phyloP scores from a whole-genome alignment of 2,329 filamentous ascomycete genomes.

The Cladosporium sp. region DNA sequence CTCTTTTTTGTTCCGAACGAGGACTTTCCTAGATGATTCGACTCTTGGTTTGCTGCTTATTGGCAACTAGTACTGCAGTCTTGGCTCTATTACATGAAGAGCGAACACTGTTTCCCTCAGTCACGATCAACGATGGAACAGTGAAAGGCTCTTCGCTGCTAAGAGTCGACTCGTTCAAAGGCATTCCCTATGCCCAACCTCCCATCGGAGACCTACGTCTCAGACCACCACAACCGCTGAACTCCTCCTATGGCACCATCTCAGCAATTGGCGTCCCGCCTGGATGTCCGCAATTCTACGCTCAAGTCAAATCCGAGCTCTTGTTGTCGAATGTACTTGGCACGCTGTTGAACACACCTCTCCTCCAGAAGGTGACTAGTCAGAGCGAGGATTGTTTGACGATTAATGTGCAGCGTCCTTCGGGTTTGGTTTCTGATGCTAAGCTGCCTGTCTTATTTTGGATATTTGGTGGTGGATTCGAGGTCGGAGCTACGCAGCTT shows the following conservation, averaged over 20 bases:
- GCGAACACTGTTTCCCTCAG: slow-evolving; percentile 38
- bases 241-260: slow-evolving; percentile 54
- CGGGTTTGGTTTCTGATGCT: neutral
- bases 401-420: slow-evolving; percentile 45
- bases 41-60: too few relatives aligned
- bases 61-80: too few relatives aligned
- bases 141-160: slow-evolving; percentile 45
- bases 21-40: too few relatives aligned
- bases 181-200: slow-evolving; percentile 70
- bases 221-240: slow-evolving; percentile 62
- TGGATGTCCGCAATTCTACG: slow-evolving; percentile 69
- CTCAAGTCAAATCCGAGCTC: slow-evolving; percentile 44
- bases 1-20: too few relatives aligned
- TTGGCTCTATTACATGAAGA: too few relatives aligned
- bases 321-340: slow-evolving; percentile 36
- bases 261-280: slow-evolving; percentile 52
- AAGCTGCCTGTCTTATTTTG: slow-evolving; percentile 42
- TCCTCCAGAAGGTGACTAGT: slow-evolving; percentile 68
- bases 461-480: slow-evolving; percentile 37
- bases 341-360: slow-evolving; percentile 50
- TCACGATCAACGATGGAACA: slow-evolving; percentile 54
- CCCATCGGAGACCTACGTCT: slow-evolving; percentile 65
- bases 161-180: slow-evolving; percentile 64
- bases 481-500: slow-evolving; percentile 8
- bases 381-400: slow-evolving; percentile 54